Percentiles rank a stretch among this genome's conserved stretches.
phyloP scores from a whole-genome alignment of 2,329 filamentous ascomycete genomes.

The Stenocarpella maydis region DNA sequence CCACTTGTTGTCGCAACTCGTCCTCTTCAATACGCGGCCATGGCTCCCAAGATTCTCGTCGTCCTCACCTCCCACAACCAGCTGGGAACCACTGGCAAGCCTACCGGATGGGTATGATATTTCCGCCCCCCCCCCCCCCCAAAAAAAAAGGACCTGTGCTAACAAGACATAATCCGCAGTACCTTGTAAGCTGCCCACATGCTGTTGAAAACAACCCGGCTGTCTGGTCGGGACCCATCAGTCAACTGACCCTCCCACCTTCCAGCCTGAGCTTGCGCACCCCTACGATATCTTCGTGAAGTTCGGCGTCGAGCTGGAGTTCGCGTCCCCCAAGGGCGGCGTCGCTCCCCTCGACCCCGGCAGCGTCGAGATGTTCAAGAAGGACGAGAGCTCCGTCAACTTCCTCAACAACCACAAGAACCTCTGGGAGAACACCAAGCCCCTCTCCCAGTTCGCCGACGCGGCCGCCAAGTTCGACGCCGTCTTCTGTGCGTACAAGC shows the following conservation, averaged over 20 bases:
- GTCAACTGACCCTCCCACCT: constrained; percentile 31
- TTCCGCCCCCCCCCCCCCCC: not conserved
- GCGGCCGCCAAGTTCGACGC: constrained; percentile 68
- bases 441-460: constrained; percentile 64
- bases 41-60: constrained; percentile 71
- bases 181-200: constrained; percentile 61
- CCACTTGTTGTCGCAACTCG: not conserved
- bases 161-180: constrained; percentile 43
- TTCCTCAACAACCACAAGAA: constrained; percentile 65
- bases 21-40: constrained; percentile 39
- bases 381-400: constrained; percentile 60
- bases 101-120: constrained; percentile 66
- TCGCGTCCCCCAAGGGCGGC: constrained; percentile 71
- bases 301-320: constrained; percentile 60
- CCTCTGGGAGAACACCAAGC: constrained; percentile 70
- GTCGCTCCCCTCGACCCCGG: constrained; percentile 66
- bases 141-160: not conserved
- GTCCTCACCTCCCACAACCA: constrained; percentile 71
- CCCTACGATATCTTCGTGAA: constrained; percentile 64
- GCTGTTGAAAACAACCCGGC: not conserved
- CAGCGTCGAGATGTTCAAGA: constrained; percentile 64
- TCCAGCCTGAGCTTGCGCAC: constrained; percentile 69
- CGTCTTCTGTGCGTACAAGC: constrained; percentile 50
- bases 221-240: constrained; percentile 1
- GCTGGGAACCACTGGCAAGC: constrained; percentile 58